Evolutionary conservation across 2,329 filamentous ascomycete genomes (phyloP).

Genomic region (Botryotinia globosa): DNA sequence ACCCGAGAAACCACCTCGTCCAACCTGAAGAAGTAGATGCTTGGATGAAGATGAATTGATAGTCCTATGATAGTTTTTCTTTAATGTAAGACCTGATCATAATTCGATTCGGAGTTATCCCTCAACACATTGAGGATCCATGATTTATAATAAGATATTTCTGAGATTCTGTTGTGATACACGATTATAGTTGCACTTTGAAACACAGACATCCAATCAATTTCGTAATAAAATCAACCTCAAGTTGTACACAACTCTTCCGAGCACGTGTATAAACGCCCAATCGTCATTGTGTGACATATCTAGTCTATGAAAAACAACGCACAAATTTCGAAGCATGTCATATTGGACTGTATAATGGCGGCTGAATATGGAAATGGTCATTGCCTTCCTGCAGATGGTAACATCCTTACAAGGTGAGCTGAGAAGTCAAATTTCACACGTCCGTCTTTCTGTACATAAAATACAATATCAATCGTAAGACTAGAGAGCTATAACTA

Average conservation of each 20-base stretch:
- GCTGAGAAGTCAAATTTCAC: neutral
- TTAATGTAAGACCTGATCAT: neutral
- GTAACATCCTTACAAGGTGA: neutral
- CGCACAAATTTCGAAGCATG: neutral
- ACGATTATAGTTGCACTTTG: neutral
- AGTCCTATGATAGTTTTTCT: neutral
- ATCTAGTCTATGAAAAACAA: neutral
- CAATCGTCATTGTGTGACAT: neutral
- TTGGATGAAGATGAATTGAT: neutral
- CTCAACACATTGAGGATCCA: neutral
- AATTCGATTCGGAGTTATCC: neutral
- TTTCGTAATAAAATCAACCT: neutral
- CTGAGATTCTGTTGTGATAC: neutral
- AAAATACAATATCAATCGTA: neutral
- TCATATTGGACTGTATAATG: neutral
- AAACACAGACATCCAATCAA: neutral
- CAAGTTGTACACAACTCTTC: neutral
- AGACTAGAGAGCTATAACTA: neutral
- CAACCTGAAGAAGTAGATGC: neutral
- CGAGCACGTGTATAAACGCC: slow-evolving; percentile 2
- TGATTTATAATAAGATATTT: neutral
- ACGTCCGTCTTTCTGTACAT: neutral
- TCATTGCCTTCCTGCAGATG: neutral
- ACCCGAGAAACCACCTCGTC: slow-evolving; percentile 16
- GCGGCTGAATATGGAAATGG: neutral